Conservation (phyloP, 2,329 filamentous ascomycete genomes). For the Colletotrichum liriopes region DNA sequence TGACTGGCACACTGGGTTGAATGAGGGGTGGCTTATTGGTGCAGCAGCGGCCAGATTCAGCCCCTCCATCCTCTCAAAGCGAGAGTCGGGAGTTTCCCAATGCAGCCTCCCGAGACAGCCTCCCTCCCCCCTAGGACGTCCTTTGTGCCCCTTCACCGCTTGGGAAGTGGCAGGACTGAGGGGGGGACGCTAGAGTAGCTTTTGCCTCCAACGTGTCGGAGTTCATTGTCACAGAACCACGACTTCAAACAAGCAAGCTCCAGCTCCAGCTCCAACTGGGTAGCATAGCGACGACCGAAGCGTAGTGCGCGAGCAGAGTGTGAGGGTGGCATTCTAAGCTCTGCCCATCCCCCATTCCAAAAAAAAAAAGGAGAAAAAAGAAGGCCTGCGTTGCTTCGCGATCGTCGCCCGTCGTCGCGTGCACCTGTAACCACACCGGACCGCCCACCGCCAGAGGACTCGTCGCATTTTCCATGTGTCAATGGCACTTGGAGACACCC, state of each 20-base stretch:
- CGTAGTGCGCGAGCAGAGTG: not conserved
- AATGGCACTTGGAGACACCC: not conserved
- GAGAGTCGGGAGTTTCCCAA: constrained; percentile 20
- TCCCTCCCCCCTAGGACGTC: not conserved
- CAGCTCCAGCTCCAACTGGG: not conserved
- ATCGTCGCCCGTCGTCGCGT: not conserved
- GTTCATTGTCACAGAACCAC: not conserved
- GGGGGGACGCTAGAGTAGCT: not conserved
- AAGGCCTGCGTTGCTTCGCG: not conserved
- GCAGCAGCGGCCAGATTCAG: not conserved
- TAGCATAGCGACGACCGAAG: constrained; percentile 1
- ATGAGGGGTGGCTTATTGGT: constrained; percentile 7
- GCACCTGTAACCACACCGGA: not conserved
- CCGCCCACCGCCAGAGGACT: not conserved
- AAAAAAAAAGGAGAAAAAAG: too few species aligned
- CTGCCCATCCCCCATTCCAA: not conserved
- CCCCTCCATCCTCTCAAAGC: not conserved
- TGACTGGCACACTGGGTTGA: not conserved
- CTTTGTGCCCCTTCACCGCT: not conserved
- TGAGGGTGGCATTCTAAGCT: not conserved
- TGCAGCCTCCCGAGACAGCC: constrained; percentile 32
- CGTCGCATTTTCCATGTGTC: not conserved
- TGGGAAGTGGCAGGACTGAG: not conserved
- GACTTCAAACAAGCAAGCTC: not conserved
- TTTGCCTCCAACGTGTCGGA: constrained; percentile 15